Evolutionary conservation across 257 asterid genomes (phyloP).

Genomic region (Linaria vulgaris): DNA sequence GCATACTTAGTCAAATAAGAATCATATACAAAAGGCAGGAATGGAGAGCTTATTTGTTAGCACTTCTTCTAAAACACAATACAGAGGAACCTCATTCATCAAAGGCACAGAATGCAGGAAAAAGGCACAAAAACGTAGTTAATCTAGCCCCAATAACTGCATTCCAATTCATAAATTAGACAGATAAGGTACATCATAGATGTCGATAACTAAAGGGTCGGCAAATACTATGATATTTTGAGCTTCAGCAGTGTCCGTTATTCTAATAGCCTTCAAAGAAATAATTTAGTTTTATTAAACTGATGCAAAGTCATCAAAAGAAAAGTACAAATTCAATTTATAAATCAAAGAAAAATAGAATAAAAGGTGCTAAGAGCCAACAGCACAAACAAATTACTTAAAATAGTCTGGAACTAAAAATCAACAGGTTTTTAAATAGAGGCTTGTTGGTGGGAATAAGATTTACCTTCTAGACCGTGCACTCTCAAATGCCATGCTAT

Average conservation of each 20-base stretch:
- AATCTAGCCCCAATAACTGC: background rate
- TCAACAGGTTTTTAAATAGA: constrained; percentile 3
- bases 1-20: background rate
- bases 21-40: too few relatives aligned
- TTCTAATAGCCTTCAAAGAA: background rate
- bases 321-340: background rate
- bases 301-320: constrained; percentile 10
- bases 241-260: background rate
- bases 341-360: background rate
- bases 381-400: constrained; percentile 4
- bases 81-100: background rate
- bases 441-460: constrained; percentile 1
- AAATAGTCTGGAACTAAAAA: background rate
- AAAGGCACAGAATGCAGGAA: background rate
- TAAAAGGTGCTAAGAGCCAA: constrained; percentile 1
- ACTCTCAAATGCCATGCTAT: background rate
- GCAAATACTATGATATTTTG: background rate
- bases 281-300: constrained; percentile 3
- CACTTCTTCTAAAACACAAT: background rate
- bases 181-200: background rate
- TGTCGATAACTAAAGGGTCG: background rate
- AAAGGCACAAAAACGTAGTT: background rate
- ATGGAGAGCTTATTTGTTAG: background rate
- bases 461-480: constrained; percentile 5
- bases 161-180: constrained; percentile 4